Evolutionary conservation across 2,329 filamentous ascomycete species (phyloP), one percentile per base, ranked within the genome.

Genomic region (Trichophyton simii): DNA sequence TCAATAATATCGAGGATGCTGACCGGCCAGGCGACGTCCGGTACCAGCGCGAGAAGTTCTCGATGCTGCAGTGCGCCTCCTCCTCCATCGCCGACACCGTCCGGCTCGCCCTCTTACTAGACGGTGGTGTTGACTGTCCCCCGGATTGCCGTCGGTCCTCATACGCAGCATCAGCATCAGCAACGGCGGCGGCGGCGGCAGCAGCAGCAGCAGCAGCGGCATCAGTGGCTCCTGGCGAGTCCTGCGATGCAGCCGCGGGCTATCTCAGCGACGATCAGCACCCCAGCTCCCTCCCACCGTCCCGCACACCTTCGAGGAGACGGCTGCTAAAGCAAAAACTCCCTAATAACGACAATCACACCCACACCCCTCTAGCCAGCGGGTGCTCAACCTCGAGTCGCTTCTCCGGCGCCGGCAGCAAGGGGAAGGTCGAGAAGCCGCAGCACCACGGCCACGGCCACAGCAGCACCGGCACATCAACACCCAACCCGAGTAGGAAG

Each of bases 21-120:
- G 60, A 62, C 68, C 34, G 46, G 11, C 44, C 48, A 15, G 63
- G 65, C 46, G 65, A 66, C 57, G 62, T 75, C 41, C 74, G 75
- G 41, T 61, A 66, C 20, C 73, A 74, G 57, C 69, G 75, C 13
- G 73, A 77, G 60, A 71, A 72, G 3, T 71, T 76, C 61, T 73
- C 74, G 20, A 70, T 72, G 46, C 62, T 76, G 15, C 75, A 76
- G 64, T 76, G 73, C 63, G 70, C 71, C 55, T 65, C 72, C 9
- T 66, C 67, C 0, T 64, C 63, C 1, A 71, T 72, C 4, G 58
- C 74, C 2, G 75, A 76, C 15, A 70, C 72, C 25, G 67, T 76
- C 44, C 71, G 71, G 41, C 68, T 70, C n/a, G 71, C 72, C 8
- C 65, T 73, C 42, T 59, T 73, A 15, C 67, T 72, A 1, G 71